Base-by-base conservation (phyloP, 768 basidiomycete species). In the Rhodotorula taiwanensis region DNA sequence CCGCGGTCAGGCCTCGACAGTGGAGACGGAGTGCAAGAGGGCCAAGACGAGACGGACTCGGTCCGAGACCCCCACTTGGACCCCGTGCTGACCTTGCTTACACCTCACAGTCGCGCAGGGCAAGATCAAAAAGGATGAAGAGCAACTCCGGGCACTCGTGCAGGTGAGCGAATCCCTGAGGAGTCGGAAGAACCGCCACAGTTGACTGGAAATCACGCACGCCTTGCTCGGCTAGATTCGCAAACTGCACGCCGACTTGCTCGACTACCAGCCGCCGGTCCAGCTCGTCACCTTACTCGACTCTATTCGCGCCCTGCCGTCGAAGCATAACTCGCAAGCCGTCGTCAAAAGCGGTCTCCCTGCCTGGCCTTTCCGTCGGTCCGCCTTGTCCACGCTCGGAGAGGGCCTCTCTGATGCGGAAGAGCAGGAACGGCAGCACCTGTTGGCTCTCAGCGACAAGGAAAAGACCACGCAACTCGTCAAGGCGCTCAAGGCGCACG, bases 91-190 rank as follows among this genome's bases (percentile, higher is more conserved):
- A 18, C 3, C 21, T 28, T 23, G 16, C 4, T 33, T 11, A 7
- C 5, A 21, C 21, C 3, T 13, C 2, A 18, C 25, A 52, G 51
- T 82, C 1, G 76, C 79, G 0, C 75, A 78, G 21, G 82, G 82
- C 2, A 71, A 76, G 55, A 76, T 83, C 49, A 67, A 77, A 64
- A 79, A 79, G 72, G 81, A 84, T 63, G 79, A 80, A 48, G 81
- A 82, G 53, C 83, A 84, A 67, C 76, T 83, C 41, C 71, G 82
- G 27, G 79, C 78, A 16, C 74, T 83, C 23, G 81, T 81, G 75
- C 77, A 81, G 77, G 83, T 82, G 57, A 23, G 75, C 42, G 21
- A 21, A 43, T 20, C 14, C 13, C 42, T 43, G 13, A 14, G 15
- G 3, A 8, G 48, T 28, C 7, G 15, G 28, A 1, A 1, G 11